phyloP scores from a whole-genome alignment of 2,329 filamentous ascomycete species.

The Paraconiothyrium sp. region DNA sequence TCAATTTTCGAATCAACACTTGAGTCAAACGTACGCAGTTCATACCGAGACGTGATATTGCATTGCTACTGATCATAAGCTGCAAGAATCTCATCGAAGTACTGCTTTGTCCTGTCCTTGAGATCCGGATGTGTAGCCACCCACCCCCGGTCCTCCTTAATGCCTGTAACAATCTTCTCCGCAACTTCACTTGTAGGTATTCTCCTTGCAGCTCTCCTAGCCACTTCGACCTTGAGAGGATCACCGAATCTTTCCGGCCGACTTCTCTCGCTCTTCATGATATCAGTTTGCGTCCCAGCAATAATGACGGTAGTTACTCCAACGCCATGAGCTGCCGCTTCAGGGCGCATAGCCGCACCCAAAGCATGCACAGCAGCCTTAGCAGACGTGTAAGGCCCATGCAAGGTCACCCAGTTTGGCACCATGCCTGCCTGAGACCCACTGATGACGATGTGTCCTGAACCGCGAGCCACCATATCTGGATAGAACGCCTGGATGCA shows the following conservation, averaged over 20 bases:
- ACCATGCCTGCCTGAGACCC: conserved; percentile 27
- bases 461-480: conserved; percentile 23
- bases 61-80: conserved; percentile 25
- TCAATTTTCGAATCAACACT: no score
- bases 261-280: conserved; percentile 27
- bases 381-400: conserved; percentile 27
- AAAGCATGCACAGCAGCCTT: conserved; percentile 28
- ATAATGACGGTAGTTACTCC: conserved; percentile 25
- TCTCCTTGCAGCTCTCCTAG: conserved; percentile 24
- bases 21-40: no score
- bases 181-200: conserved; percentile 23
- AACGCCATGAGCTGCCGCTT: conserved; percentile 25
- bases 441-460: conserved; percentile 24
- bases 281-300: conserved; percentile 25
- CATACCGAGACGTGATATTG: not conserved
- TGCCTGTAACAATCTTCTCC: conserved; percentile 22
- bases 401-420: conserved; percentile 25
- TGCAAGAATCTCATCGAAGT: conserved; percentile 27
- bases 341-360: conserved; percentile 22
- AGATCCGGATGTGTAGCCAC: conserved; percentile 28
- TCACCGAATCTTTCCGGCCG: conserved; percentile 25
- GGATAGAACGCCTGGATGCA: conserved; percentile 27
- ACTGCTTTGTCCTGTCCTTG: conserved; percentile 26
- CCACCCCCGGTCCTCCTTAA: conserved; percentile 26
- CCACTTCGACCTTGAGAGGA: conserved; percentile 16